Percentiles rank a stretch among this genome's conserved stretches.
These are phyloP conservation scores for Tylopilus subfusipes DNA, from an alignment of 768 basidiomycete species.

Conservation along the genomic window DNA sequence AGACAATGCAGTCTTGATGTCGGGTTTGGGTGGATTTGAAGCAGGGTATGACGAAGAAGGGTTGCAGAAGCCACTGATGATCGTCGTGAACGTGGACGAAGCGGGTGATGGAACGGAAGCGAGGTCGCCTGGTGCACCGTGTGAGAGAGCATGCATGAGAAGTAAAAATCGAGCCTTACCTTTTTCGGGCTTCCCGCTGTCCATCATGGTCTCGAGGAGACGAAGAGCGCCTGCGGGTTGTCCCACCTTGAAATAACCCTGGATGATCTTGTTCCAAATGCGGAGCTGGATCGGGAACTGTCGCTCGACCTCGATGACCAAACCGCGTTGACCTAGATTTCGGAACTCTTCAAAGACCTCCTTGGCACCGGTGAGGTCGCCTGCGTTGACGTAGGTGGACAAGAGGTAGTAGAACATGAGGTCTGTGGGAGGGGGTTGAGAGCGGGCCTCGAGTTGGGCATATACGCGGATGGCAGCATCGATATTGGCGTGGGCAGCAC, in stretches of 20 bases:
- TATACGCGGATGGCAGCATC: conserved; percentile 64
- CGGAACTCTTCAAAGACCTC: conserved; percentile 63
- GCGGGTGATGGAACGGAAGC: conserved; percentile 52
- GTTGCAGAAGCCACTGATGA: conserved; percentile 64
- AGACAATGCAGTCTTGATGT: conserved; percentile 56
- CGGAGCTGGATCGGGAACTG: conserved; percentile 38
- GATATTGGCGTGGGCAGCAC: conserved; percentile 53
- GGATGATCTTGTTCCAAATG: conserved; percentile 76
- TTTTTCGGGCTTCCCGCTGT: conserved; percentile 30
- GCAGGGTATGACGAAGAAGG: conserved; percentile 28
- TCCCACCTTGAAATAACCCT: conserved; percentile 64
- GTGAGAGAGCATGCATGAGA: no score
- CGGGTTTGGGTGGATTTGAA: conserved; percentile 28
- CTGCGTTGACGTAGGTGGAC: conserved; percentile 50
- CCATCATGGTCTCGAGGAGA: conserved; percentile 70
- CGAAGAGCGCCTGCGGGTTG: conserved; percentile 60
- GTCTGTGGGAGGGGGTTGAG: conserved; percentile 29
- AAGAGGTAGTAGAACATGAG: conserved; percentile 54
- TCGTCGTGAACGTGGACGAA: conserved; percentile 57
- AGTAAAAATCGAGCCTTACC: conserved; percentile 1
- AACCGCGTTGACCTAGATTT: conserved; percentile 37
- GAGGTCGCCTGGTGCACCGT: conserved; percentile 17
- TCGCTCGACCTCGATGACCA: conserved; percentile 18
- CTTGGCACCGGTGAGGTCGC: conserved; percentile 48
- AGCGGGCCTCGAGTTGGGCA: conserved; percentile 50